Base-by-base conservation (phyloP, 2,329 filamentous ascomycete genomes). In the Nothomitra cinnamomea region DNA sequence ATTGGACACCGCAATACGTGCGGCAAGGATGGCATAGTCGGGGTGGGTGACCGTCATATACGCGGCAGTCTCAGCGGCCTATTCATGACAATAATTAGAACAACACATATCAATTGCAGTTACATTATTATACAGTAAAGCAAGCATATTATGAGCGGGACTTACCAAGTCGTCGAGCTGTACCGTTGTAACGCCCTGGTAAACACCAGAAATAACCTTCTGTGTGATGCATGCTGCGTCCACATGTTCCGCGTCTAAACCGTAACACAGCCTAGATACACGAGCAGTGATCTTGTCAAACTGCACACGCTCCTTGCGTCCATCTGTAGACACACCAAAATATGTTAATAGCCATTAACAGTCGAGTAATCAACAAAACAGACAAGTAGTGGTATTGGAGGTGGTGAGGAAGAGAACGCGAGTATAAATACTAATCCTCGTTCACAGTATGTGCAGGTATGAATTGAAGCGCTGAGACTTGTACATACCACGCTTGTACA, bases 281-380 rank as follows among this genome's bases (percentile, higher is more conserved):
- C 92, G 88, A 64, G 92, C 92, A 65, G 92, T 96, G 79, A 98
- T 98, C 76, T 98, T 98, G 78, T 98, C 92, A 75, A 98, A 98
- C 70, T 98, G 92, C 60, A 98, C 92, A 70, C 92, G 92, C 79
- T 98, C 92, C 76, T 96, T 95, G 77, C 92, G 92, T 73, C 90
- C 90, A 79, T 98, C 92, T 96, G 62, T 40, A 28, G 47, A 56
- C 53, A 53, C 43, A 40, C 55, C 45, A 49, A 48, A 25, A 32
- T 56, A 64, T 56, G 65, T 61, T 55, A 24, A 17, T 21, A 42
- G 24, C 19, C 24, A 55, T 54, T 50, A 50, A n/a, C n/a, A n/a
- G n/a, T n/a, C n/a, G n/a, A n/a, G n/a, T n/a, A n/a, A n/a, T n/a
- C n/a, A n/a, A n/a, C n/a, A n/a, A n/a, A n/a, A n/a, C n/a, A n/a